A percentile compares a stretch with the other conserved stretches of the same genome.
phyloP scores from a whole-genome alignment of 108 stramenopile genomes.

The Cyclotella cryptica region DNA sequence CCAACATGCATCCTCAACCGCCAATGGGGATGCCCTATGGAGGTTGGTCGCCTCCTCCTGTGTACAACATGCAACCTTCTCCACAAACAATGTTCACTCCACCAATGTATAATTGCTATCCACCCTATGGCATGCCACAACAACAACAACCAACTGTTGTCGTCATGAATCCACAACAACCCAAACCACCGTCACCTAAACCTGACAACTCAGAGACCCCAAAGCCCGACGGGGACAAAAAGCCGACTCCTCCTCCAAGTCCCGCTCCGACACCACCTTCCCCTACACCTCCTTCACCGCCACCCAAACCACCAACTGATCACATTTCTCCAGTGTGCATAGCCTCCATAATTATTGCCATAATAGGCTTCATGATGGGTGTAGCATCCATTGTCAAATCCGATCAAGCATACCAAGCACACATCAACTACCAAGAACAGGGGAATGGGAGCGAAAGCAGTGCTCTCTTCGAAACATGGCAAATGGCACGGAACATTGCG shows the following conservation, averaged over 20 bases:
- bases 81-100: neutral
- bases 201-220: neutral
- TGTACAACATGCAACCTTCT: neutral
- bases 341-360: slow-evolving; percentile 7
- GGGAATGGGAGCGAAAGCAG: neutral
- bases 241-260: slow-evolving; percentile 6
- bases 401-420: slow-evolving; percentile 3
- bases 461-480: slow-evolving; percentile 4
- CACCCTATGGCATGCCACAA: slow-evolving; percentile 2
- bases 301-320: slow-evolving; percentile 6
- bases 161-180: slow-evolving; percentile 4
- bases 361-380: slow-evolving; percentile 8
- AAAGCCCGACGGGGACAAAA: neutral
- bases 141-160: neutral
- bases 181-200: neutral
- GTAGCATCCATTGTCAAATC: slow-evolving; percentile 2
- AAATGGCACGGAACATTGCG: slow-evolving; percentile 20
- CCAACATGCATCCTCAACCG: neutral
- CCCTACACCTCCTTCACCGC: slow-evolving; percentile 6
- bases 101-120: slow-evolving; percentile 13
- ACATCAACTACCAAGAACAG: neutral
- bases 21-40: neutral
- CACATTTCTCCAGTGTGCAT: slow-evolving; percentile 1
- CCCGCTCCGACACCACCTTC: slow-evolving; percentile 17
- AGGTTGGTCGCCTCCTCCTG: neutral